Base-by-base conservation (phyloP, 176 grass and related monocot species). In the Paspalum vaginatum region DNA sequence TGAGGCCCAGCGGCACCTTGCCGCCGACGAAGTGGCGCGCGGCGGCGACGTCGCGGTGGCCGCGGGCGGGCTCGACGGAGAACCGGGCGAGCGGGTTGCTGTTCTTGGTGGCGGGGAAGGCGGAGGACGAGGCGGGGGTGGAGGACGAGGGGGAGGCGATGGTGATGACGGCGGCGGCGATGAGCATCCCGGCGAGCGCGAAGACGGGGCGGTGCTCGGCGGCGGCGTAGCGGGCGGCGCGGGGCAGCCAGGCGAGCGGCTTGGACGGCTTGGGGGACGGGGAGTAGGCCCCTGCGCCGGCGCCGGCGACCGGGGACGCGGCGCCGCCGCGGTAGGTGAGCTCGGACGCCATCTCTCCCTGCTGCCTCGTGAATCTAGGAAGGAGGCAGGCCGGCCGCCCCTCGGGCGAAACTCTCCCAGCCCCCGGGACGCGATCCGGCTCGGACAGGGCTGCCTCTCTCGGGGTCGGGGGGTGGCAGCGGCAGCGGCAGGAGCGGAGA, bases 1-100 rank as follows among this genome's bases (percentile, higher is more conserved):
- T 94, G n/a, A 97, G 76, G 72, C 94, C 94, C 2, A 97, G 80
- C 13, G 94, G 94, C 64, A 97, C 79, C 82, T 97, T 97, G 4
- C 87, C 89, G 32, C 87, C 94, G 4, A 88, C 84, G 79, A 89
- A 94, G 12, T 88, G 86, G 39, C 78, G 72, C 24, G 58, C 7
- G 42, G 42, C 47, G 32, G 89, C n/a, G 2, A 64, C 40, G 24
- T 47, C 10, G 47, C 65, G 70, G 87, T 3, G 72, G 32, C 32
- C 32, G 32, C n/a, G 55, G 14, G 55, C 50, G 5, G 73, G 27
- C 56, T 84, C 80, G 39, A 86, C 59, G 42, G 85, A 60, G 72
- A 72, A 86, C 26, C 80, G 83, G 60, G 77, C 57, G 48, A 89
- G 77, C 40, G 87, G 65, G 63, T 84, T 56, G 76, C 2, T 24